A percentile compares a stretch with the other conserved stretches of the same genome.
Evolutionary conservation across 1,284 basidiomycete species (phyloP).

Genomic region (Stygiomarasmius scandens): DNA sequence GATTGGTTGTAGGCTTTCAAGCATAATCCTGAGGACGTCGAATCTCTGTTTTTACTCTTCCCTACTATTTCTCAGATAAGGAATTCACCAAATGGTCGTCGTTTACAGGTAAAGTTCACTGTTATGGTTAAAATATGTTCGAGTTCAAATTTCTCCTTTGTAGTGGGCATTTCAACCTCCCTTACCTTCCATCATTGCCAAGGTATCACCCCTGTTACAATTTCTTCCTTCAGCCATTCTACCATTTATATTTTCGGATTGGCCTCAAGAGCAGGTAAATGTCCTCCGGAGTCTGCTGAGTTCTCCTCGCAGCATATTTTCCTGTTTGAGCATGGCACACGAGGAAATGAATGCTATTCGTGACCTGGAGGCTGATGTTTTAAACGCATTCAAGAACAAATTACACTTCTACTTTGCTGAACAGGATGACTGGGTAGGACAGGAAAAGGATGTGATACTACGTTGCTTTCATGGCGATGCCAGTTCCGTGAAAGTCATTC

Average conservation of each 20-base stretch:
- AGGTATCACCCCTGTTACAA: constrained; percentile 27
- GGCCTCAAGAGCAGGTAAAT: constrained; percentile 50
- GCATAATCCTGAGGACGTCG: constrained; percentile 38
- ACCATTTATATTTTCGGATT: constrained; percentile 37
- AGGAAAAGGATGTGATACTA: constrained; percentile 45
- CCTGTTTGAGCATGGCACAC: constrained; percentile 57
- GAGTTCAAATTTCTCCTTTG: not conserved
- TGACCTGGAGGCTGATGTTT: constrained; percentile 45
- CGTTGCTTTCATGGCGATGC: constrained; percentile 35
- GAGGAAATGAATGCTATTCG: constrained; percentile 63
- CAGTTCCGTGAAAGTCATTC: constrained; percentile 40
- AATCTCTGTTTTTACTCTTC: constrained; percentile 54
- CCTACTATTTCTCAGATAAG: constrained; percentile 60
- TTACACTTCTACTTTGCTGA: constrained; percentile 60
- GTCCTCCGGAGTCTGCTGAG: constrained; percentile 49
- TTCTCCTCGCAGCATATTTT: constrained; percentile 49
- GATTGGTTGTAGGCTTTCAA: constrained; percentile 45
- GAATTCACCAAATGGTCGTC: constrained; percentile 56
- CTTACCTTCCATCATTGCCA: constrained; percentile 44
- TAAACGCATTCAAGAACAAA: constrained; percentile 39
- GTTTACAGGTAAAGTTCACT: constrained; percentile 40
- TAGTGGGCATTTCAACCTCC: constrained; percentile 55
- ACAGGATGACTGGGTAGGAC: constrained; percentile 62
- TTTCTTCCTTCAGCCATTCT: constrained; percentile 29
- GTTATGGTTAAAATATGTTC: not conserved